Percentiles rank a stretch among this genome's conserved stretches.
Conservation (phyloP, 2,329 filamentous ascomycete genomes). For the Alternaria novae-zelandiae region DNA sequence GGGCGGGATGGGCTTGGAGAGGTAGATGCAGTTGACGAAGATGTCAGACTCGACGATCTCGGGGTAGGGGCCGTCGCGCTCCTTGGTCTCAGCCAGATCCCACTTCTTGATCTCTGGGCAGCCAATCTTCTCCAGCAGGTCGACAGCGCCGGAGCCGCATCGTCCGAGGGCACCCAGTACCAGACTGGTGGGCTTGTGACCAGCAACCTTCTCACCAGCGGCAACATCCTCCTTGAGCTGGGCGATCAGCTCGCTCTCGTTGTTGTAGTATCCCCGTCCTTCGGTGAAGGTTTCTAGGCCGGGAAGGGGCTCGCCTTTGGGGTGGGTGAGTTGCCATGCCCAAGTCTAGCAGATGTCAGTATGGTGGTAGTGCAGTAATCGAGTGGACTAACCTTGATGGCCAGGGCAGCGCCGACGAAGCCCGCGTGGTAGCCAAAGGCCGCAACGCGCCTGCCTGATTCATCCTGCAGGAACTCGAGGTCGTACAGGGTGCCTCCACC, state of each 20-base stretch:
- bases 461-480: constrained; percentile 83
- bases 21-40: constrained; percentile 71
- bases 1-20: constrained; percentile 76
- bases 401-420: constrained; percentile 56
- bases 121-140: constrained; percentile 77
- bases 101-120: constrained; percentile 72
- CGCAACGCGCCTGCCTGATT: constrained; percentile 72
- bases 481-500: constrained; percentile 82
- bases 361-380: background rate
- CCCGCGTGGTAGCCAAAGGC: constrained; percentile 66
- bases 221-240: constrained; percentile 76
- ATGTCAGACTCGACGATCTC: constrained; percentile 73
- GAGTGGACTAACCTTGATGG: constrained; percentile 41
- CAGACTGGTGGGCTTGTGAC: constrained; percentile 74
- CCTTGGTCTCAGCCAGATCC: constrained; percentile 79
- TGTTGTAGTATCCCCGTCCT: constrained; percentile 67
- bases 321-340: constrained; percentile 80
- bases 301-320: constrained; percentile 69
- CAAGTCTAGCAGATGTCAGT: constrained; percentile 66
- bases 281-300: constrained; percentile 62
- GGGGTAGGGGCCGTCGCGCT: constrained; percentile 71
- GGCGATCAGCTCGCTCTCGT: constrained; percentile 74
- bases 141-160: constrained; percentile 84
- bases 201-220: constrained; percentile 69
- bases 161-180: constrained; percentile 82